Evolutionary conservation across 225 moss, liverwort and hornwort species (phyloP).

Genomic region (Antitrichia curtipendula): DNA sequence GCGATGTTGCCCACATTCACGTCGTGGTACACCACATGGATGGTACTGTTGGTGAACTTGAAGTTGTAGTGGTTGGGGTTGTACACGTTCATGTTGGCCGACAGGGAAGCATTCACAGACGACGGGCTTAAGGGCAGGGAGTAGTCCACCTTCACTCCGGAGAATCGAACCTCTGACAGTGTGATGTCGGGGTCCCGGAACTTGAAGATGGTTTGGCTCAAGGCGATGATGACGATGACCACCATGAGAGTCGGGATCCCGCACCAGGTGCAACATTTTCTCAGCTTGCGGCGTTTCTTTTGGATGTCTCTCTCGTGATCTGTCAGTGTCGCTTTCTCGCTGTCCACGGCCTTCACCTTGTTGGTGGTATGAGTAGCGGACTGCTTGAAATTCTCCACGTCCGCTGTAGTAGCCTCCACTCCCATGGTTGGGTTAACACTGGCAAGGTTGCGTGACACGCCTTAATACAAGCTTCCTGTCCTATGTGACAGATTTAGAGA

Average conservation of each 20-base stretch:
- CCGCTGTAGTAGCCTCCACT: background rate
- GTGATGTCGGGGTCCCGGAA: slow-evolving; percentile 42
- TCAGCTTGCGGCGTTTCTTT: background rate
- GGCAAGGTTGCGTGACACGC: background rate
- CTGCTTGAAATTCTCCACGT: background rate
- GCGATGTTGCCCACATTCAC: slow-evolving; percentile 39
- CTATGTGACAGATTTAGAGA: background rate
- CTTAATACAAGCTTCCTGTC: background rate
- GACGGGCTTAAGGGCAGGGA: background rate
- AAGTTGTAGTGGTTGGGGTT: slow-evolving; percentile 49
- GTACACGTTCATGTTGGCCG: slow-evolving; percentile 42
- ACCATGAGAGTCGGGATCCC: background rate
- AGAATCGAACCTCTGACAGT: slow-evolving; percentile 18
- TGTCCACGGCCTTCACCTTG: slow-evolving; percentile 6
- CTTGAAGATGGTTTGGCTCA: slow-evolving; percentile 45
- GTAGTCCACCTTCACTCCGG: slow-evolving; percentile 10
- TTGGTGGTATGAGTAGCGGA: background rate
- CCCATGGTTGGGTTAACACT: slow-evolving; percentile 1
- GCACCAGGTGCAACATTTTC: slow-evolving; percentile 4
- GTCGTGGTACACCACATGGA: slow-evolving; percentile 41
- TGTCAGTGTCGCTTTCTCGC: background rate
- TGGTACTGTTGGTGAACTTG: slow-evolving; percentile 51
- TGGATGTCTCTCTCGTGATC: background rate
- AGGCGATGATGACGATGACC: background rate
- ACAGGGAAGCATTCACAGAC: slow-evolving; percentile 35